These are phyloP conservation scores for Omphalotus guepiniiformis DNA, from an alignment of 768 basidiomycete genomes.

Conservation along the genomic window DNA sequence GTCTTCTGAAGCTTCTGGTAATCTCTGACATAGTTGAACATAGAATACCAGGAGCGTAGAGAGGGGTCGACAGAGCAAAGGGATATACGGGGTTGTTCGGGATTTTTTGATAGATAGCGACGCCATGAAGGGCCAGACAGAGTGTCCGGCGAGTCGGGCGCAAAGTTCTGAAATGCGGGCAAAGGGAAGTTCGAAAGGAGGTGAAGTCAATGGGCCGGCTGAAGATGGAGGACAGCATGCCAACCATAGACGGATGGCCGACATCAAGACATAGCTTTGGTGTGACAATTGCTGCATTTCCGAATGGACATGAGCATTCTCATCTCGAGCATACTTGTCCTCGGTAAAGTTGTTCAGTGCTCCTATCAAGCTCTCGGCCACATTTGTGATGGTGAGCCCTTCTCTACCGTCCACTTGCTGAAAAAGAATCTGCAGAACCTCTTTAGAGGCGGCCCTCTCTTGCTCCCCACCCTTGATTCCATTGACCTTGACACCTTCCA, in stretches of 20 bases:
- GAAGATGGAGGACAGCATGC: constrained; percentile 49
- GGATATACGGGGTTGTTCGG: constrained; percentile 11
- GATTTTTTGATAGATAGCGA: not conserved
- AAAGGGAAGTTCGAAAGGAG: constrained; percentile 64
- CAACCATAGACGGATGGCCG: constrained; percentile 58
- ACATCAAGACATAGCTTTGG: not conserved
- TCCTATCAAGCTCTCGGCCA: too few relatives aligned
- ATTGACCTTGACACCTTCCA: constrained; percentile 77
- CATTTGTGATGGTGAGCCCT: too few relatives aligned
- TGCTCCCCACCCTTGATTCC: constrained; percentile 57
- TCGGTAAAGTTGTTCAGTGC: not conserved
- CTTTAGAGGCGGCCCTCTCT: constrained; percentile 42
- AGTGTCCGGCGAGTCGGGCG: constrained; percentile 44
- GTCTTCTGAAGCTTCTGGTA: constrained; percentile 51
- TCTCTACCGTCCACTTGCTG: too few relatives aligned
- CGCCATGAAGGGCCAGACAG: constrained; percentile 38
- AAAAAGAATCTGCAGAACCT: not conserved
- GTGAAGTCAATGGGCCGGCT: constrained; percentile 30
- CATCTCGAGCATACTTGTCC: not conserved
- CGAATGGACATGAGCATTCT: not conserved
- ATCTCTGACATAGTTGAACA: constrained; percentile 52
- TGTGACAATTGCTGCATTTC: not conserved
- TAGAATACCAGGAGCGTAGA: constrained; percentile 50
- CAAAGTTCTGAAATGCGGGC: constrained; percentile 48
- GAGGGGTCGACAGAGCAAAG: constrained; percentile 43